A percentile compares a stretch with the other conserved stretches of the same genome.
Evolutionary conservation across 352 stramenopile species (phyloP).

Genomic region (Saprolegnia diclina): DNA sequence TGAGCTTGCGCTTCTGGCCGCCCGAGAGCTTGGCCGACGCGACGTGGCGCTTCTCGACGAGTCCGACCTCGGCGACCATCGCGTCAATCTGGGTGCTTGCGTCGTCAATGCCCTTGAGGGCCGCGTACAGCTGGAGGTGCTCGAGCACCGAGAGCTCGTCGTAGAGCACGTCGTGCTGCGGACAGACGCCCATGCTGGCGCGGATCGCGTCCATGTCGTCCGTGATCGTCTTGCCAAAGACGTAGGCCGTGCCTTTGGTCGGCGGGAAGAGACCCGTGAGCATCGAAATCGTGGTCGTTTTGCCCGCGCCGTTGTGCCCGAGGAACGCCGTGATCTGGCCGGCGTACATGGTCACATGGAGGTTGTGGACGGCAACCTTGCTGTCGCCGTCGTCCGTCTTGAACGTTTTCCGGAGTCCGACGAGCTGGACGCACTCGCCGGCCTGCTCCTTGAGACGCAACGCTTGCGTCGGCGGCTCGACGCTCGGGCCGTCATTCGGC

Average conservation of each 20-base stretch:
- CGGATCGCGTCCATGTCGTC: conserved; percentile 62
- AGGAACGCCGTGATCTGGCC: conserved; percentile 30
- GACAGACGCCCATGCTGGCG: conserved; percentile 63
- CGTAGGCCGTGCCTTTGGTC: conserved; percentile 6
- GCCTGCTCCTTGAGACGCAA: conserved; percentile 33
- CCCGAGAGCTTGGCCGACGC: conserved; percentile 58
- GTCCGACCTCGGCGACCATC: conserved; percentile 40
- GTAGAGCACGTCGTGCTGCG: conserved; percentile 81
- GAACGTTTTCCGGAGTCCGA: conserved; percentile 69
- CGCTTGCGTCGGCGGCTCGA: conserved; percentile 9
- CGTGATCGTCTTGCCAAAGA: conserved; percentile 15
- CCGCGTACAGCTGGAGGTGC: conserved; percentile 64
- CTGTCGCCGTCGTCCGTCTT: conserved; percentile 52
- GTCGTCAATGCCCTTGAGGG: conserved; percentile 48
- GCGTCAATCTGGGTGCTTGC: conserved; percentile 33
- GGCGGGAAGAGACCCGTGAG: conserved; percentile 29
- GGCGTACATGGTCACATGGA: conserved; percentile 54
- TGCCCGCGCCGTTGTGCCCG: conserved; percentile 30
- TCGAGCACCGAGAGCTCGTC: conserved; percentile 67
- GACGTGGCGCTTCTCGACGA: conserved; percentile 53
- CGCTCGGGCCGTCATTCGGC: background rate
- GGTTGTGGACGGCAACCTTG: conserved; percentile 80
- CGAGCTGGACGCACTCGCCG: conserved; percentile 47
- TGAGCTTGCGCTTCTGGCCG: conserved; percentile 89
- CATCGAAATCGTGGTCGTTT: conserved; percentile 31